Conservation (phyloP, 2,329 filamentous ascomycete species). For the Lecanicillium sp. region DNA sequence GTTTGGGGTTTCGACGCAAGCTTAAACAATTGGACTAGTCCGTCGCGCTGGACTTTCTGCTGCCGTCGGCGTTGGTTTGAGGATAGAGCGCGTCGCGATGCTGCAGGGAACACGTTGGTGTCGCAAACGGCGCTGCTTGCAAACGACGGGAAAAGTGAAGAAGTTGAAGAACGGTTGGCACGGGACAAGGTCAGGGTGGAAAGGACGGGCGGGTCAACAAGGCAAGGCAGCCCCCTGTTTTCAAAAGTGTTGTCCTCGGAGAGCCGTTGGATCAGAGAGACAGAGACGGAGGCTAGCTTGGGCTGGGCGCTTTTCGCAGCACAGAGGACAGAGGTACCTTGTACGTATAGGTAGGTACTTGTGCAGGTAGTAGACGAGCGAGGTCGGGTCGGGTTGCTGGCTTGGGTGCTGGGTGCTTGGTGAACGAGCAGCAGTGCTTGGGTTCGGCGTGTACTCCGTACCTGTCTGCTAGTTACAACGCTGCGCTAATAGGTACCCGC, state of each 20-base stretch:
- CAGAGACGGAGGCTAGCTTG: not conserved
- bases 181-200: conserved; percentile 12
- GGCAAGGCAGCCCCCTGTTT: conserved; percentile 12
- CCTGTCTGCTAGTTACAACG: too few relatives aligned
- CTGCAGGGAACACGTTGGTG: not conserved
- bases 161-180: conserved; percentile 9
- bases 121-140: not conserved
- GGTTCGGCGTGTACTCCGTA: too few relatives aligned
- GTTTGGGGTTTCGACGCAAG: too few relatives aligned
- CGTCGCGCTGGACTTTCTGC: not conserved
- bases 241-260: conserved; percentile 3
- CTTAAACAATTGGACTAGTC: not conserved
- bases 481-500: too few relatives aligned
- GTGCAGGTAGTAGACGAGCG: too few relatives aligned
- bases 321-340: not conserved
- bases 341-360: too few relatives aligned
- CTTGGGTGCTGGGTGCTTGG: too few relatives aligned
- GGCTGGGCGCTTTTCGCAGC: not conserved
- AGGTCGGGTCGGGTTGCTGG: too few relatives aligned
- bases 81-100: not conserved
- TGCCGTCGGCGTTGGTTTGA: not conserved
- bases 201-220: conserved; percentile 11
- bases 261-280: conserved; percentile 5
- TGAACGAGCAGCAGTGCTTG: too few relatives aligned
- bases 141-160: conserved; percentile 4